These are phyloP conservation scores for Apiospora sp. DNA, from an alignment of 2,329 filamentous ascomycete species.

Conservation along the genomic window DNA sequence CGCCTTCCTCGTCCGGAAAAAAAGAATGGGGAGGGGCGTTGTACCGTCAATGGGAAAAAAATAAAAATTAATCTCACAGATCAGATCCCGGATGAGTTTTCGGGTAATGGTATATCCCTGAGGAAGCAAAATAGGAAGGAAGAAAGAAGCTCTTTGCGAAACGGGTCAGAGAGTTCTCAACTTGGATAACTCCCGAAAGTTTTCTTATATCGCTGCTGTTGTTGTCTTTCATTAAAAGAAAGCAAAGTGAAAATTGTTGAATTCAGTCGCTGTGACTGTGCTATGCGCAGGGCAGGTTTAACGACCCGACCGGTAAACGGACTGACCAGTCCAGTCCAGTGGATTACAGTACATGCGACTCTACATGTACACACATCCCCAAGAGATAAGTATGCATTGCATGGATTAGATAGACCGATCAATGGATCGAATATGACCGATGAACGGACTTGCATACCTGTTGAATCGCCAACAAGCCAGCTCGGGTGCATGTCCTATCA, in stretches of 20 bases:
- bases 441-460: slow-evolving; percentile 16
- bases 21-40: slow-evolving; percentile 8
- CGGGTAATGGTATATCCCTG: slow-evolving; percentile 19
- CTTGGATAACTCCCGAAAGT: slow-evolving; percentile 21
- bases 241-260: slow-evolving; percentile 9
- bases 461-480: slow-evolving; percentile 14
- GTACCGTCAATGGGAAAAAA: slow-evolving; percentile 12
- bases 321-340: slow-evolving; percentile 6
- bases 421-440: slow-evolving; percentile 12
- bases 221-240: not conserved
- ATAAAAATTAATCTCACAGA: slow-evolving; percentile 20
- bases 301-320: slow-evolving; percentile 3
- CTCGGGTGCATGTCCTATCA: not conserved
- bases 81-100: slow-evolving; percentile 18
- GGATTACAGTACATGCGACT: not conserved
- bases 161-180: slow-evolving; percentile 15
- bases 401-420: slow-evolving; percentile 7
- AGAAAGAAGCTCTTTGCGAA: slow-evolving; percentile 8
- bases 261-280: not conserved
- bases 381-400: slow-evolving; percentile 14
- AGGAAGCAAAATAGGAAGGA: not conserved
- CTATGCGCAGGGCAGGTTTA: not conserved
- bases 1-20: slow-evolving; percentile 1
- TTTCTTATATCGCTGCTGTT: slow-evolving; percentile 4
- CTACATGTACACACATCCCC: not conserved